Percentiles rank a stretch among this genome's conserved stretches.
These are phyloP conservation scores for Fonsecaea nubica DNA, from an alignment of 2,329 filamentous ascomycete genomes.

Conservation along the genomic window DNA sequence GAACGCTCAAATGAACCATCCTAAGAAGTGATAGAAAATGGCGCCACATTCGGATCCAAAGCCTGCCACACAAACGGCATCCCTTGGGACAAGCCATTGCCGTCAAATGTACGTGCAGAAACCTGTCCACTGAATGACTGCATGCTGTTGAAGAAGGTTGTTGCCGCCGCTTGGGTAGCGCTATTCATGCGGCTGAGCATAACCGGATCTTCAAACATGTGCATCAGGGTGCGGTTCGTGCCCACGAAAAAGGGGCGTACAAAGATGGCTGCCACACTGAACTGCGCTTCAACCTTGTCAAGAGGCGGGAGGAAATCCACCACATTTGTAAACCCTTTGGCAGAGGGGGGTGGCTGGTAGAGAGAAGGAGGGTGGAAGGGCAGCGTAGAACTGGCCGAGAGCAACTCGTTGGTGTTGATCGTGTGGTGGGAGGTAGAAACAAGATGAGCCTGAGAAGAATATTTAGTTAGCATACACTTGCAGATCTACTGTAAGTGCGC, in stretches of 20 bases:
- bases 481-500: background rate
- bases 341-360: conserved; percentile 17
- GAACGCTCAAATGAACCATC: background rate
- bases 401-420: conserved; percentile 23
- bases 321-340: conserved; percentile 22
- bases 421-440: conserved; percentile 26
- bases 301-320: conserved; percentile 19
- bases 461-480: background rate
- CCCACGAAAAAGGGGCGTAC: conserved; percentile 22
- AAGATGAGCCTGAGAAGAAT: conserved; percentile 18
- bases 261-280: conserved; percentile 17
- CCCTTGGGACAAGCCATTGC: conserved; percentile 18
- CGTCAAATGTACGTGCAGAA: conserved; percentile 17
- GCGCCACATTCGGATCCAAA: conserved; percentile 26
- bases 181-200: conserved; percentile 23
- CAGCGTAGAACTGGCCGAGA: conserved; percentile 21
- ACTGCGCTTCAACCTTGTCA: conserved; percentile 14
- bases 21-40: conserved; percentile 26
- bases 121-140: conserved; percentile 23
- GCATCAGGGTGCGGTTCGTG: conserved; percentile 22
- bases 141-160: conserved; percentile 21
- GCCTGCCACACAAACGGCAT: conserved; percentile 29
- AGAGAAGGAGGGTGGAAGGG: conserved; percentile 20
- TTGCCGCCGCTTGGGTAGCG: conserved; percentile 11
- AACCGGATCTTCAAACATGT: conserved; percentile 22